Base-by-base conservation (phyloP, 352 stramenopile species). In the Aphanomyces cochlioides region DNA sequence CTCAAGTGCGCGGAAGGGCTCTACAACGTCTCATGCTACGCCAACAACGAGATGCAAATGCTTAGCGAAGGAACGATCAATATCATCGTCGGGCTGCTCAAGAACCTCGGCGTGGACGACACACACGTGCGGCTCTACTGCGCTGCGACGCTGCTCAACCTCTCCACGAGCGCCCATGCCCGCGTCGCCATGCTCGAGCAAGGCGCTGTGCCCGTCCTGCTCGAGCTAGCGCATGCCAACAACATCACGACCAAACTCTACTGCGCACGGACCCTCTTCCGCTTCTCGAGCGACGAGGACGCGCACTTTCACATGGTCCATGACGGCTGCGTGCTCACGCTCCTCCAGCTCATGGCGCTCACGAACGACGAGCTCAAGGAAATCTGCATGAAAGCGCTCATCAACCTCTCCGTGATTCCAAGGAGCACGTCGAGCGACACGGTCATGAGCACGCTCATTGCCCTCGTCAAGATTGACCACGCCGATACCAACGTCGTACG, bases 301-400 rank as follows among this genome's bases (percentile, higher is more conserved):
- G 80, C 90, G 19, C 86, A 92, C 74, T 90, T 91, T 60, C 76
- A 82, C 3, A 83, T 93, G 74, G 84, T 93, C 7, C 86, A 92
- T 64, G 86, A 93, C 50, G 86, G 86, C 40, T 78, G 81, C 7
- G 86, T 92, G 19, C 67, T 82, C 36, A 75, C 79, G 28, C 73
- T 93, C 34, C 81, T 82, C 34, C 84, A 91, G 71, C 76, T 93
- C 37, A 84, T 93, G 76, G 72, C 82, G 12, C 54, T 83, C 3
- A 73, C 78, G 1, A 79, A 68, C 4, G 79, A 88, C 53, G 79
- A 78, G 13, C 75, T 90, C 19, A 81, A 80, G 40, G 67, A 90
- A 43, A 66, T 76, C 3, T 90, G 81, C 47, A 82, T 92, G 47
- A 74, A 89, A 57, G 82, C 79, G n/a, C 77, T 93, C 5, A 80